Percentiles rank a stretch among this genome's conserved stretches.
Conservation (phyloP, 1,284 basidiomycete genomes). For the Moesziomyces parantarcticus region DNA sequence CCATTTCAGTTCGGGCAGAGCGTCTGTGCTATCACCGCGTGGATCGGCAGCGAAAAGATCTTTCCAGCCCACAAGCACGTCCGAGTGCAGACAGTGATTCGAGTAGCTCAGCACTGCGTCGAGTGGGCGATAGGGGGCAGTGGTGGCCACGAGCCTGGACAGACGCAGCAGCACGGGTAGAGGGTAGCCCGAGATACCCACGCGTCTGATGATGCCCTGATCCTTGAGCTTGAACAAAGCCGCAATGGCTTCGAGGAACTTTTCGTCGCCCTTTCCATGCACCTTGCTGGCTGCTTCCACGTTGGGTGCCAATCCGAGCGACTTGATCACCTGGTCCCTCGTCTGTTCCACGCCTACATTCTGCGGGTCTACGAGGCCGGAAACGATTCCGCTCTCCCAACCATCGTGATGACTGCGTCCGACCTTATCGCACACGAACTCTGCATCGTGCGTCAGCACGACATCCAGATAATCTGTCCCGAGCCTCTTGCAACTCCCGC, state of each 20-base stretch:
- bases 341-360: constrained; percentile 6
- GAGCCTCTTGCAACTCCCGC: constrained; percentile 78
- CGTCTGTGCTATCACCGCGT: constrained; percentile 4
- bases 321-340: constrained; percentile 46
- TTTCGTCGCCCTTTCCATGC: constrained; percentile 82
- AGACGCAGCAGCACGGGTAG: constrained; percentile 88
- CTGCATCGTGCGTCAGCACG: constrained; percentile 84
- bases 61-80: constrained; percentile 56
- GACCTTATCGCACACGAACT: constrained; percentile 79
- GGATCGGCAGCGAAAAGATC: constrained; percentile 46
- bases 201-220: constrained; percentile 79
- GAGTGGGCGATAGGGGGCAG: constrained; percentile 64
- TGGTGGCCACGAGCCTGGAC: constrained; percentile 75
- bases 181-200: constrained; percentile 91
- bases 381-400: constrained; percentile 48
- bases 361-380: constrained; percentile 29
- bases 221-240: constrained; percentile 81
- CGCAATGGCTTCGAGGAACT: constrained; percentile 78
- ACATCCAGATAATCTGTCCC: constrained; percentile 73
- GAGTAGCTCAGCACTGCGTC: constrained; percentile 65
- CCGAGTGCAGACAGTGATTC: constrained; percentile 62
- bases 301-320: constrained; percentile 54
- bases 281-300: constrained; percentile 74
- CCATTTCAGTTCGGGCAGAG: constrained; percentile 39
- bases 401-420: constrained; percentile 67